Conservation (phyloP, 2,329 filamentous ascomycete species). For the Neonectria magnoliae region DNA sequence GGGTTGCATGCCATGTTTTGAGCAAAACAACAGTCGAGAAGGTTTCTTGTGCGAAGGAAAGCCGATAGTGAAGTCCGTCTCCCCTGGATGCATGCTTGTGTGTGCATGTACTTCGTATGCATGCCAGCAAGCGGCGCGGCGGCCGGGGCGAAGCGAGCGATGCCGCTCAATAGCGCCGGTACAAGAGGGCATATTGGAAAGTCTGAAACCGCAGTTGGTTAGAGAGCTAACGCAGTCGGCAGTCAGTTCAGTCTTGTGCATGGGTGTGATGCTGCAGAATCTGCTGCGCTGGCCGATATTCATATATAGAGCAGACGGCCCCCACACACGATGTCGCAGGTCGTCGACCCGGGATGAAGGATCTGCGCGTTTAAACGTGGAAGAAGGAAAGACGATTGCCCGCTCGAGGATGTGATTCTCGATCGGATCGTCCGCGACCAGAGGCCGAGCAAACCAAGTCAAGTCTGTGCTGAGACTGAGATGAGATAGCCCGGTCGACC, state of each 20-base stretch:
- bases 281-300: neutral
- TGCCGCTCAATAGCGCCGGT: conserved; percentile 1
- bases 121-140: neutral
- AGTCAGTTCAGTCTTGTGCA: neutral
- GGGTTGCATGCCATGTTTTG: conserved; percentile 4
- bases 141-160: neutral
- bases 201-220: neutral
- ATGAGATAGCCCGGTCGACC: neutral
- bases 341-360: neutral
- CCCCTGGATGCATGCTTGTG: neutral
- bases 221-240: neutral
- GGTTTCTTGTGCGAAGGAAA: neutral
- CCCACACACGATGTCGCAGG: neutral
- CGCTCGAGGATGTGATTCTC: neutral
- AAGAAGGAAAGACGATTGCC: neutral
- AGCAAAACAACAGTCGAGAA: conserved; percentile 1
- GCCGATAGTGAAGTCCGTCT: neutral
- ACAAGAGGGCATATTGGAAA: neutral
- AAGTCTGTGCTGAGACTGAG: conserved; percentile 13
- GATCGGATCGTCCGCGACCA: conserved; percentile 3
- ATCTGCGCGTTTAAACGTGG: neutral
- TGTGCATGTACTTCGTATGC: neutral
- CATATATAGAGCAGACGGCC: neutral
- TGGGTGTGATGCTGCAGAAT: neutral
- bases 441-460: neutral